phyloP scores from a whole-genome alignment of 768 basidiomycete genomes.

The Kwoniella europaea region DNA sequence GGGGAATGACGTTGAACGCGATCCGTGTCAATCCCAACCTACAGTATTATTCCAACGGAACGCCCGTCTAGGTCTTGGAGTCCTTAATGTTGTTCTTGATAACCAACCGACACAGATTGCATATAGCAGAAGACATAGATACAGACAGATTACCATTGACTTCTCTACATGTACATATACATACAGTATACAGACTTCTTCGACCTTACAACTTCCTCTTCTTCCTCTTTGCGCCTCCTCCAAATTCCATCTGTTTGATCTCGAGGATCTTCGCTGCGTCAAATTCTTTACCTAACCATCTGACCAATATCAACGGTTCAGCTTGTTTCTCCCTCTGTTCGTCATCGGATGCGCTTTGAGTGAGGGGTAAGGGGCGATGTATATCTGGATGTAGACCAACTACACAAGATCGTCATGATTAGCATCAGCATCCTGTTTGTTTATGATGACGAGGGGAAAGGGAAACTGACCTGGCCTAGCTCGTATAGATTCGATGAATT shows the following conservation, averaged over 20 bases:
- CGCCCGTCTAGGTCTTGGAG: no score
- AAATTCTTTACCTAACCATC: conserved; percentile 54
- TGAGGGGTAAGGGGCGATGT: conserved; percentile 13
- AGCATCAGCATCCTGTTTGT: conserved; percentile 5
- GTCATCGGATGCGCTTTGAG: conserved; percentile 1
- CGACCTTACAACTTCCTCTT: conserved; percentile 23
- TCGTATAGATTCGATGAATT: conserved; percentile 41
- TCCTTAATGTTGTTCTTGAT: no score
- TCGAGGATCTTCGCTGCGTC: conserved; percentile 48
- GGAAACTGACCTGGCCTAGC: conserved; percentile 44
- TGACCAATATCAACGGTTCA: conserved; percentile 47
- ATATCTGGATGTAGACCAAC: conserved; percentile 53
- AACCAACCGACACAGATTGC: no score
- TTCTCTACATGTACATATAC: not conserved
- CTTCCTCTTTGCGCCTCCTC: conserved; percentile 35
- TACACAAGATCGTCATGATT: conserved; percentile 5
- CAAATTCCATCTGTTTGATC: conserved; percentile 56
- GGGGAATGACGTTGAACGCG: not conserved
- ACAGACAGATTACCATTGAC: no score
- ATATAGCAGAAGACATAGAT: no score
- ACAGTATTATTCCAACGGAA: no score
- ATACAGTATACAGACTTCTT: not conserved
- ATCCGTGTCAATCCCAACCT: not conserved
- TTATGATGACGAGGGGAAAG: not conserved
- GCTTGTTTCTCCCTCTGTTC: conserved; percentile 14